Evolutionary conservation across 768 basidiomycete species (phyloP).

Genomic region (Galerina sulciceps): DNA sequence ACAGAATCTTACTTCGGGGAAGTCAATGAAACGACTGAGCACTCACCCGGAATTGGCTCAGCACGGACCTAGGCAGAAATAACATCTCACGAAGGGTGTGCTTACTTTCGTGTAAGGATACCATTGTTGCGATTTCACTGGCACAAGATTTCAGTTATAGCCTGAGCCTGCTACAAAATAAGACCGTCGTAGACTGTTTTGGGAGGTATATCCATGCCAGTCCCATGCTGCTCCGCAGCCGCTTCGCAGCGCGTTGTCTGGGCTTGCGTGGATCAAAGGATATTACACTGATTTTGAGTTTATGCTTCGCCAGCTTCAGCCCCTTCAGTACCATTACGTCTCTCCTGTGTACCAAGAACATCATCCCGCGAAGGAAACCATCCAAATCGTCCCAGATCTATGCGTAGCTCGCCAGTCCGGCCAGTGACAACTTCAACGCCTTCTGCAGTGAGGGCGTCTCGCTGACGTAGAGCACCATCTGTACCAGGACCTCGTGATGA

Average conservation of each 20-base stretch:
- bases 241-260: not conserved
- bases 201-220: not conserved
- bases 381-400: constrained; percentile 61
- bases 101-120: too few relatives aligned
- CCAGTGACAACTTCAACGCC: constrained; percentile 75
- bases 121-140: too few relatives aligned
- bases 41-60: too few relatives aligned
- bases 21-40: too few relatives aligned
- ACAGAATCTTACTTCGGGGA: not conserved
- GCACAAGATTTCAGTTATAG: not conserved
- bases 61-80: too few relatives aligned
- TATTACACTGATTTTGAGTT: not conserved
- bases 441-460: constrained; percentile 77
- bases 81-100: too few relatives aligned
- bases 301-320: constrained; percentile 1
- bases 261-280: too few relatives aligned
- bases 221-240: not conserved
- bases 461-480: constrained; percentile 74
- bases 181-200: not conserved
- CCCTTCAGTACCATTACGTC: constrained; percentile 4
- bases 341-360: constrained; percentile 10
- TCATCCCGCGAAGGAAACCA: constrained; percentile 61
- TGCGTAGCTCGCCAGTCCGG: constrained; percentile 58
- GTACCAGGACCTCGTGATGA: constrained; percentile 88
- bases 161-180: not conserved